Percentiles rank a stretch among this genome's conserved stretches.
phyloP scores from a whole-genome alignment of 768 basidiomycete species.

The Hydnum rufescens region DNA sequence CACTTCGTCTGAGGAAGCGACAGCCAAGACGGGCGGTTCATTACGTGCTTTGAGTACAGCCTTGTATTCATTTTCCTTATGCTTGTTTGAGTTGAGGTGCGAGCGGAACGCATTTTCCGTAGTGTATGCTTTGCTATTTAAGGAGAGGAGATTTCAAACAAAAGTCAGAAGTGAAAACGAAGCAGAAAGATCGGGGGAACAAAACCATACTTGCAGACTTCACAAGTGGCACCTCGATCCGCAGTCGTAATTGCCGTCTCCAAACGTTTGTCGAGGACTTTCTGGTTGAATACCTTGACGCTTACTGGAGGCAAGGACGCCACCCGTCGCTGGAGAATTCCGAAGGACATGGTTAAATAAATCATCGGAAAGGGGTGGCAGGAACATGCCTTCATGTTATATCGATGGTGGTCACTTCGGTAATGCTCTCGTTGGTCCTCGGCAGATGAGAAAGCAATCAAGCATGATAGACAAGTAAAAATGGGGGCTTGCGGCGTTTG shows the following conservation, averaged over 20 bases:
- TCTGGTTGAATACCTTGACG: constrained; percentile 60
- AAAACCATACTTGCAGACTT: constrained; percentile 57
- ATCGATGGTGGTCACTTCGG: constrained; percentile 85
- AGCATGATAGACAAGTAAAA: constrained; percentile 83
- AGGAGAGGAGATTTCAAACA: not conserved
- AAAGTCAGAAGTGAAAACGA: constrained; percentile 1
- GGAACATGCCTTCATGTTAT: constrained; percentile 63
- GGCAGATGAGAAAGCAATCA: constrained; percentile 65
- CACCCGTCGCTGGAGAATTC: constrained; percentile 39
- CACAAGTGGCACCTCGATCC: constrained; percentile 41
- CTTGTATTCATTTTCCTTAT: constrained; percentile 56
- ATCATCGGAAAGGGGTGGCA: not conserved
- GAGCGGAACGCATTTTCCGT: constrained; percentile 78
- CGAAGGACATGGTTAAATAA: not conserved
- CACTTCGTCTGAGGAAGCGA: constrained; percentile 5
- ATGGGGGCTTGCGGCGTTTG: too few species aligned
- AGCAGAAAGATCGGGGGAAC: not conserved
- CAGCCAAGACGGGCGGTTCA: constrained; percentile 1
- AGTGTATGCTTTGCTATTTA: constrained; percentile 61
- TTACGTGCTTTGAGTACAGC: constrained; percentile 16
- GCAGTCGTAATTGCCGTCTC: constrained; percentile 55
- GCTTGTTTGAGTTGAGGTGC: constrained; percentile 76
- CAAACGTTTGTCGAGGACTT: constrained; percentile 57
- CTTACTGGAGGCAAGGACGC: constrained; percentile 77
- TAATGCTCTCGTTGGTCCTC: constrained; percentile 81